Conservation (phyloP, 2,329 filamentous ascomycete species). For the Trichocomaceae sp. region DNA sequence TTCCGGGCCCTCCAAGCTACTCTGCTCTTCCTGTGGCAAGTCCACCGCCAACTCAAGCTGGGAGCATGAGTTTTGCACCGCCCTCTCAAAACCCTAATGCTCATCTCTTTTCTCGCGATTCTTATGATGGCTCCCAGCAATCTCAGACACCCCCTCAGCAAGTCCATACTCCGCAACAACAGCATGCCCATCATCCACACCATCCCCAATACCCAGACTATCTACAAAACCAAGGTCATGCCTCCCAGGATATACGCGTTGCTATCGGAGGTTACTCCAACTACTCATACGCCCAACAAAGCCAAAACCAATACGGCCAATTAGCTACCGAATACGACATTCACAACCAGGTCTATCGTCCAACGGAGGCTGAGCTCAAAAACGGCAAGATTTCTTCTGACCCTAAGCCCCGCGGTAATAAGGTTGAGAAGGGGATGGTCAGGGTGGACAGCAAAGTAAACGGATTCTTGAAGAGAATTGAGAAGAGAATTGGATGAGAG, state of each 20-base stretch:
- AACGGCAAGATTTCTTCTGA: slow-evolving; percentile 31
- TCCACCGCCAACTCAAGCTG: slow-evolving; percentile 15
- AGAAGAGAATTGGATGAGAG: slow-evolving; percentile 31
- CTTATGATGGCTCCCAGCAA: slow-evolving; percentile 18
- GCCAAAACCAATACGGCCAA: slow-evolving; percentile 17
- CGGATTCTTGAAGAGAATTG: slow-evolving; percentile 40
- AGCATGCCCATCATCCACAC: slow-evolving; percentile 13
- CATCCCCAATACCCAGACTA: slow-evolving; percentile 18
- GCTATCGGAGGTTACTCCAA: slow-evolving; percentile 35
- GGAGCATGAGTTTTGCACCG: slow-evolving; percentile 28
- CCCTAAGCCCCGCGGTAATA: slow-evolving; percentile 30
- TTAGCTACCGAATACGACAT: slow-evolving; percentile 34
- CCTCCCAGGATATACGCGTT: slow-evolving; percentile 14
- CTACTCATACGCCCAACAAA: slow-evolving; percentile 37
- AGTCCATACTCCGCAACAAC: slow-evolving; percentile 10
- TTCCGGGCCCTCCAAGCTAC: slow-evolving; percentile 25
- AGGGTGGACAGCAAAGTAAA: slow-evolving; percentile 40
- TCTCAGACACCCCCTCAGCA: not conserved
- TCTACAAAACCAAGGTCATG: slow-evolving; percentile 15
- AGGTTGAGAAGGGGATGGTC: slow-evolving; percentile 32
- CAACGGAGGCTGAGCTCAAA: slow-evolving; percentile 38
- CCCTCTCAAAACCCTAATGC: slow-evolving; percentile 30
- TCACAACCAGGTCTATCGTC: slow-evolving; percentile 42
- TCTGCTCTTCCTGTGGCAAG: slow-evolving; percentile 17
- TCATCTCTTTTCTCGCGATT: slow-evolving; percentile 28